A percentile compares a stretch with the other conserved stretches of the same genome.
Evolutionary conservation across 352 stramenopile genomes (phyloP).

Genomic region (Pythium aristosporum): DNA sequence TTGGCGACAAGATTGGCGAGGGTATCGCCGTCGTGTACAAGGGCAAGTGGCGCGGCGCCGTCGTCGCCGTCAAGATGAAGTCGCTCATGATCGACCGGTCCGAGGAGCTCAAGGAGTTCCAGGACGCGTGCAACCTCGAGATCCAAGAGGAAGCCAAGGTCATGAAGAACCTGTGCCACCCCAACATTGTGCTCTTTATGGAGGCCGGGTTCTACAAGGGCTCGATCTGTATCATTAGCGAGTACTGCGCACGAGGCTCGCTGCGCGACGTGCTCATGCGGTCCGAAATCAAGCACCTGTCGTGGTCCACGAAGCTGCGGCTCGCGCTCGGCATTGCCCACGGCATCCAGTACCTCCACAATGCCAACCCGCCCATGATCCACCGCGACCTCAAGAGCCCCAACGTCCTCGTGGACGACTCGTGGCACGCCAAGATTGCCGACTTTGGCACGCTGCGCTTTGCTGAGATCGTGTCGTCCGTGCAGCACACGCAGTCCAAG

Average conservation of each 20-base stretch:
- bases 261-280: constrained; percentile 93
- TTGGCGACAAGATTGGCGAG: constrained; percentile 83
- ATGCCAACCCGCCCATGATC: constrained; percentile 87
- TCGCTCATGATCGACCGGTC: constrained; percentile 65
- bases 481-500: constrained; percentile 43
- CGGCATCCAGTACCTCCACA: constrained; percentile 91
- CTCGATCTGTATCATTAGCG: constrained; percentile 94
- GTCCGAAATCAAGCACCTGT: constrained; percentile 64
- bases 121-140: constrained; percentile 81
- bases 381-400: constrained; percentile 90
- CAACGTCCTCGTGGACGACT: constrained; percentile 88
- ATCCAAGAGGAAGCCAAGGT: constrained; percentile 82
- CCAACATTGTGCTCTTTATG: constrained; percentile 90
- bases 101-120: constrained; percentile 68
- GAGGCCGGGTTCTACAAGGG: constrained; percentile 82
- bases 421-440: constrained; percentile 89
- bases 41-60: constrained; percentile 94
- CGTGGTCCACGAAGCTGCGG: constrained; percentile 78
- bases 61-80: constrained; percentile 96
- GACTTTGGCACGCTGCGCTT: constrained; percentile 89
- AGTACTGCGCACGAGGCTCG: constrained; percentile 93
- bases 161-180: constrained; percentile 79
- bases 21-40: constrained; percentile 92
- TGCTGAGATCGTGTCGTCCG: constrained; percentile 80
- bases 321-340: constrained; percentile 77